Conservation (phyloP, 257 asterid species). For the Petunia axillaris region DNA sequence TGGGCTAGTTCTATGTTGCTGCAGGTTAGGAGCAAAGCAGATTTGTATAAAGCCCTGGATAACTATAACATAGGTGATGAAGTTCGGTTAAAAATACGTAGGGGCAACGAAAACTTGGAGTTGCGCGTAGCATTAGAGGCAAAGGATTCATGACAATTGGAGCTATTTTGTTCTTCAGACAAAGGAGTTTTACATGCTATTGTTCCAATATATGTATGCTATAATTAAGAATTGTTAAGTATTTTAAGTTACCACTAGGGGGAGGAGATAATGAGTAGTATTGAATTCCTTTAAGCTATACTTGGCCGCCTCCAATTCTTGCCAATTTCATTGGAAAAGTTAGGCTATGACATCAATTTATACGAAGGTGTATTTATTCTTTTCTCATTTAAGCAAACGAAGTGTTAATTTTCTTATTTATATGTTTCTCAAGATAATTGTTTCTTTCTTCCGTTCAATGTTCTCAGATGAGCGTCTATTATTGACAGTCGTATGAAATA, state of each 20-base stretch:
- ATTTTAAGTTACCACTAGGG: background rate
- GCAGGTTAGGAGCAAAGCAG: constrained; percentile 84
- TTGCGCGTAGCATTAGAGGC: constrained; percentile 71
- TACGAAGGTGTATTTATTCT: background rate
- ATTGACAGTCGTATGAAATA: no score
- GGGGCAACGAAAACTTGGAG: constrained; percentile 68
- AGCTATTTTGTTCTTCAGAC: background rate
- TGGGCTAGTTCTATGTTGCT: constrained; percentile 11
- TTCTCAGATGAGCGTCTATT: no score
- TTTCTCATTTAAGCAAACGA: no score
- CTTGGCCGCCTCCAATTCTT: background rate
- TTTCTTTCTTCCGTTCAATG: no score
- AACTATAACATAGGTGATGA: constrained; percentile 76
- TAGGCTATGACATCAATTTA: background rate
- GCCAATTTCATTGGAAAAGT: background rate
- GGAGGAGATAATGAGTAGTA: background rate
- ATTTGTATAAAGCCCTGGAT: constrained; percentile 64
- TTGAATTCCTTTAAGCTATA: background rate
- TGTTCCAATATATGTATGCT: background rate
- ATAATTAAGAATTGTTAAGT: background rate
- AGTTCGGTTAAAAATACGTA: constrained; percentile 59
- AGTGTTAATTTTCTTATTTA: no score
- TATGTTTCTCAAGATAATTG: background rate
- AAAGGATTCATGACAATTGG: constrained; percentile 34
- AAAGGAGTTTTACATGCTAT: background rate